Percentiles rank a stretch among this genome's conserved stretches.
Conservation (phyloP, 306 rosid genomes). For the Glycyrrhiza uralensis region DNA sequence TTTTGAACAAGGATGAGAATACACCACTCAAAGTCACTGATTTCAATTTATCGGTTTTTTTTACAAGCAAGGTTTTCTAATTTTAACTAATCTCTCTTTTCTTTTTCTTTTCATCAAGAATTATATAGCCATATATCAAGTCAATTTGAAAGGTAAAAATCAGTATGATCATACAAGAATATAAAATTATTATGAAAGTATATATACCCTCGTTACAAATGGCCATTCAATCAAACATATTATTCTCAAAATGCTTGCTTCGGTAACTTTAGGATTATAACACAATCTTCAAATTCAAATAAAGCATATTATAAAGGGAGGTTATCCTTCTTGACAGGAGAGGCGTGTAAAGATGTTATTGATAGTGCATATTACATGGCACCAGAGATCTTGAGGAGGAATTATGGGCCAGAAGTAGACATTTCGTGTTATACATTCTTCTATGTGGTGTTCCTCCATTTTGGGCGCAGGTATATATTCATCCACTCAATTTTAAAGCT, state of each 20-base stretch:
- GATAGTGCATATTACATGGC: conserved; percentile 92
- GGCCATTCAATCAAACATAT: too few relatives aligned
- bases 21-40: conserved; percentile 90
- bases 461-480: conserved; percentile 68
- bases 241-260: not conserved
- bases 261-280: not conserved
- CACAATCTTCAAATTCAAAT: not conserved
- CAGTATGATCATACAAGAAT: too few relatives aligned
- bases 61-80: conserved; percentile 73
- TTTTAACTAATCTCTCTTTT: not conserved
- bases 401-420: conserved; percentile 88
- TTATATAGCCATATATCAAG: too few relatives aligned
- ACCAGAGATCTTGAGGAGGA: conserved; percentile 82
- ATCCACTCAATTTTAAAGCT: not conserved
- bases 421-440: conserved; percentile 81
- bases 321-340: conserved; percentile 43
- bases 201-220: too few relatives aligned
- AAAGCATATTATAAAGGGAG: not conserved
- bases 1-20: conserved; percentile 62
- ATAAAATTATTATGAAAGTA: too few relatives aligned
- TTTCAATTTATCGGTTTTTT: conserved; percentile 79
- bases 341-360: conserved; percentile 68
- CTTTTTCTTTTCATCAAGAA: too few relatives aligned
- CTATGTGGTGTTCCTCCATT: conserved; percentile 87
- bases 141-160: too few relatives aligned